Conservation (phyloP, 2,329 filamentous ascomycete species). For the Byssochlamys sp. region DNA sequence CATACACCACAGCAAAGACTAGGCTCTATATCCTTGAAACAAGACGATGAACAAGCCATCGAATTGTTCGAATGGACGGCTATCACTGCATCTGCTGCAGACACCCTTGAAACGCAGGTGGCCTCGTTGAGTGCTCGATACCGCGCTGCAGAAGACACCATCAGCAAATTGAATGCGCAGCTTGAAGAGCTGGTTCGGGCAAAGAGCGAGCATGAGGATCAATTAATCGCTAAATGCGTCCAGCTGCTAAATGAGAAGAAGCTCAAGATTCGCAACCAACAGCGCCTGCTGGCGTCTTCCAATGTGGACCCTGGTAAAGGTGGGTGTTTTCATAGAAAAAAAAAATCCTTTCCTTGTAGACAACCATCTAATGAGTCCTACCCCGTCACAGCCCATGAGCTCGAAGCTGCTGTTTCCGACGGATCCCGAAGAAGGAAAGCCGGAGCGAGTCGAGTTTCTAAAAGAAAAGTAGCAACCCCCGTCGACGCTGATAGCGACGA, state of each 20-base stretch:
- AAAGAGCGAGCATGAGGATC: conserved; percentile 48
- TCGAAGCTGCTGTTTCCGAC: conserved; percentile 12
- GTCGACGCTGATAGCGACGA: conserved; percentile 22
- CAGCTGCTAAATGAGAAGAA: conserved; percentile 55
- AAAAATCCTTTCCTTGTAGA: background rate
- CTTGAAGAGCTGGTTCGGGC: conserved; percentile 49
- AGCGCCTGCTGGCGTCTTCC: conserved; percentile 44
- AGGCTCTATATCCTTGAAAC: conserved; percentile 43
- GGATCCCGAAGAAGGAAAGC: conserved; percentile 7
- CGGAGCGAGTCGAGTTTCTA: conserved; percentile 11
- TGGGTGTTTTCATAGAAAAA: conserved; percentile 9
- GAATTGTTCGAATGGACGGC: conserved; percentile 50
- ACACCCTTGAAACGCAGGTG: conserved; percentile 34
- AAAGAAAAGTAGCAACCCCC: conserved; percentile 18
- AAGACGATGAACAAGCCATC: conserved; percentile 46
- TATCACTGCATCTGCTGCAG: conserved; percentile 37
- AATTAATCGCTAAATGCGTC: conserved; percentile 49
- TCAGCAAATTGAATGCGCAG: conserved; percentile 44
- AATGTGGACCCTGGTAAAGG: conserved; percentile 34
- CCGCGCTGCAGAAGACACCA: conserved; percentile 39
- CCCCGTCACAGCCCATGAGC: conserved; percentile 15
- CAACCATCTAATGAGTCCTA: background rate
- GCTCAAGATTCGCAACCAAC: conserved; percentile 54
- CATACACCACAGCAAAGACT: conserved; percentile 38
- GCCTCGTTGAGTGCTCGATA: conserved; percentile 31